Conservation (phyloP, 345 rosid species). For the Gossypium bickii region DNA sequence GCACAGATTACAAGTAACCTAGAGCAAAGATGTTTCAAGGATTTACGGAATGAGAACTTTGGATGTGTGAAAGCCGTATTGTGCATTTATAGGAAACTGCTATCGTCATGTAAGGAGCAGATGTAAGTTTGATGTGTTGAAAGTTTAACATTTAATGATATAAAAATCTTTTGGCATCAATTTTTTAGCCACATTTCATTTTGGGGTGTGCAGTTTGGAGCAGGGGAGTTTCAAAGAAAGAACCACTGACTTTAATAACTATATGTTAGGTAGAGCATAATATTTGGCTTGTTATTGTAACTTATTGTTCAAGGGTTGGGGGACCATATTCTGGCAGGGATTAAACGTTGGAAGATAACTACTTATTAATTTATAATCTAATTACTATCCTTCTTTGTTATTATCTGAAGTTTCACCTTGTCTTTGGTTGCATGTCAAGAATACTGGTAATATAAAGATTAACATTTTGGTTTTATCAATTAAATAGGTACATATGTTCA, state of each 20-base stretch:
- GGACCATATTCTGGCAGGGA: neutral
- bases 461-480: neutral
- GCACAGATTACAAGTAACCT: slow-evolving; percentile 27
- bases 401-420: neutral
- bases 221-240: neutral
- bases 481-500: neutral
- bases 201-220: neutral
- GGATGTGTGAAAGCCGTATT: slow-evolving; percentile 68
- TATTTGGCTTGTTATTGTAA: neutral
- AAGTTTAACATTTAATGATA: neutral
- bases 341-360: neutral
- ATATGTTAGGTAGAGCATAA: neutral
- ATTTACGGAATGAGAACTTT: slow-evolving; percentile 83
- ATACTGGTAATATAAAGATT: neutral
- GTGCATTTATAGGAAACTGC: slow-evolving; percentile 81
- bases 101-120: slow-evolving; percentile 84
- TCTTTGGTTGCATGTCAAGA: neutral
- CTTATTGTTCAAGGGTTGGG: neutral
- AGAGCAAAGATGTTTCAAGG: slow-evolving; percentile 98
- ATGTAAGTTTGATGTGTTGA: slow-evolving; percentile 52
- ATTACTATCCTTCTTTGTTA: neutral
- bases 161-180: neutral
- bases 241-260: neutral
- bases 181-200: neutral
- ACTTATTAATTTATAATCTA: neutral